Evolutionary conservation across 2,329 filamentous ascomycete genomes (phyloP).

Genomic region (Akanthomyces lecanii): DNA sequence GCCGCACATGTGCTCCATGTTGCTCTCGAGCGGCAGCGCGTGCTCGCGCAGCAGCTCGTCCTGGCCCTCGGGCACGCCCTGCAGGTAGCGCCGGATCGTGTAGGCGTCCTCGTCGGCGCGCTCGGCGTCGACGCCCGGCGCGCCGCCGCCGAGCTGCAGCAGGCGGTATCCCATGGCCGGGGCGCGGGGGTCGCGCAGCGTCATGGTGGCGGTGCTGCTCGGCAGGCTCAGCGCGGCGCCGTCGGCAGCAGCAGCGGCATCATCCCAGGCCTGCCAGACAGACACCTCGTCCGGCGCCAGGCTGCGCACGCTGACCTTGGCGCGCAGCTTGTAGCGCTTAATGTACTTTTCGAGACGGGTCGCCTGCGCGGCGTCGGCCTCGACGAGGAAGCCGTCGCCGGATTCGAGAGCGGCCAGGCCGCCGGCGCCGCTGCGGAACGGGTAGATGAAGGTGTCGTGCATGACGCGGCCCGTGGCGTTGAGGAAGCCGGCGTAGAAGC

Average conservation of each 20-base stretch:
- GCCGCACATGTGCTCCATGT: constrained; percentile 79
- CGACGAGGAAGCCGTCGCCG: constrained; percentile 58
- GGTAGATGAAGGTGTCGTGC: constrained; percentile 88
- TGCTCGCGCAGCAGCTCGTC: constrained; percentile 66
- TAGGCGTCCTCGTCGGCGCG: constrained; percentile 58
- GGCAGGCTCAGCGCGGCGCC: neutral
- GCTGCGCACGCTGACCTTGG: constrained; percentile 67
- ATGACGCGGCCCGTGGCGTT: constrained; percentile 80
- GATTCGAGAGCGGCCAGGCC: constrained; percentile 19
- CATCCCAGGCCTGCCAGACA: constrained; percentile 74
- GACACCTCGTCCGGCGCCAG: constrained; percentile 60
- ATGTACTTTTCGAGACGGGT: constrained; percentile 65
- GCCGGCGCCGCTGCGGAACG: constrained; percentile 34
- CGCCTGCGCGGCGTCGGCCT: constrained; percentile 70
- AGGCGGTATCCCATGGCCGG: constrained; percentile 54
- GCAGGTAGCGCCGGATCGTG: constrained; percentile 69
- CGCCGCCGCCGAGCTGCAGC: constrained; percentile 28
- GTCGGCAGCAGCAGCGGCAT: constrained; percentile 38
- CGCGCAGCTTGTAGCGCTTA: constrained; percentile 78
- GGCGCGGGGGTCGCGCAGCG: constrained; percentile 49
- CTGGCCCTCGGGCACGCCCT: constrained; percentile 82
- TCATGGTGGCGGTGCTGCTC: constrained; percentile 25
- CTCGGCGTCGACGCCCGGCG: constrained; percentile 39
- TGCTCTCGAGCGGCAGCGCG: constrained; percentile 81
- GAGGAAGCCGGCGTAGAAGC: constrained; percentile 79